Base-by-base conservation (phyloP, 1,284 basidiomycete species). In the Gomphus bonarii region DNA sequence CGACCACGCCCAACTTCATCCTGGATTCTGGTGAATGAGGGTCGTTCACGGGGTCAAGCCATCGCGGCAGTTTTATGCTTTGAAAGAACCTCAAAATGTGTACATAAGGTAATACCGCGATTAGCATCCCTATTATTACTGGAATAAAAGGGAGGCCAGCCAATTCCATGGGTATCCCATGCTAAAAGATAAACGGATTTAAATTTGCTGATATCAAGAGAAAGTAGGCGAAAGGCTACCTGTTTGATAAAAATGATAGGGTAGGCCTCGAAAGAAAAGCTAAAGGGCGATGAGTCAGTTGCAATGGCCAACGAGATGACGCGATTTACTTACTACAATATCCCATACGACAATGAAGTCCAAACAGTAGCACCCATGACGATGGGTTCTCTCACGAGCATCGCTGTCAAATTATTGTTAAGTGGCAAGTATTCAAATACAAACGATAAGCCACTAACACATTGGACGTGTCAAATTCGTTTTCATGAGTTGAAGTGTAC, bases 231-330 rank as follows among this genome's bases (percentile, higher is more conserved):
- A n/a, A n/a, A n/a, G n/a, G n/a, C 9, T 50, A 62, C 62, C 57
- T 66, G 64, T 43, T 54, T 46, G 9, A 66, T 55, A 52, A 68
- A 67, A 11, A 69, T 64, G 16, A 67, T 58, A 3, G 66, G 64
- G 43, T 63, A 68, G 4, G 62, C 63, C 54, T 69, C 66, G 50
- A 69, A 67, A 58, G 65, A 67, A 61, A 68, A 67, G 31, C 61
- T 61, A 40, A 11, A 12, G 30, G 28, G 1, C 3, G 4, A 25
- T 33, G 4, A 12, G 3, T 22, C 2, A 40, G 18, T 20, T 14
- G 25, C 14, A n/a, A 49, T 25, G 42, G 25, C n/a, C 43, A 54
- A 61, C 61, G 46, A 1, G 47, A 48, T 14, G n/a, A 28, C 11
- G 18, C 18, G 28, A 20, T 36, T 12, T 6, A 59, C 66, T 50